phyloP scores from a whole-genome alignment of 2,329 filamentous ascomycete species.

The Dothistroma pini region DNA sequence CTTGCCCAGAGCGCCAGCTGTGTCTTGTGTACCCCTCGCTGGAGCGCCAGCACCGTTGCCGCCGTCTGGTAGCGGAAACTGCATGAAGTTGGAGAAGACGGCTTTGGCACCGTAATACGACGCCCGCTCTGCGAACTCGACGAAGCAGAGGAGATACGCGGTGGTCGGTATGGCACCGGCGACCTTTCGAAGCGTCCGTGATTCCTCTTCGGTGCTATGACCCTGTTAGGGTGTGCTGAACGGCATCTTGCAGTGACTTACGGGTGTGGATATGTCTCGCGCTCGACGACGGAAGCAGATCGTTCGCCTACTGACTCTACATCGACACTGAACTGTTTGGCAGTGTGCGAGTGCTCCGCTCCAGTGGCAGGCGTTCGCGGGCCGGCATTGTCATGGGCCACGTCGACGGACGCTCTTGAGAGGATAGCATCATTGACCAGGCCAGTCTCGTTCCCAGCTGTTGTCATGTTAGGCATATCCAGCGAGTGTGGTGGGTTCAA shows the following conservation, averaged over 20 bases:
- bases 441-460: not conserved
- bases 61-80: constrained; percentile 53
- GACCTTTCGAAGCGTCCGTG: constrained; percentile 45
- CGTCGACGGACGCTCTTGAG: constrained; percentile 14
- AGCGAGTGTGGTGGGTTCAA: not conserved
- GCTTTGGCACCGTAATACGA: constrained; percentile 58
- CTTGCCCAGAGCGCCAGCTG: constrained; percentile 56
- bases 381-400: constrained; percentile 17
- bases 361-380: constrained; percentile 18
- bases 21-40: constrained; percentile 31
- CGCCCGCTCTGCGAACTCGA: constrained; percentile 60
- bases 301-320: constrained; percentile 25
- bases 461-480: not conserved
- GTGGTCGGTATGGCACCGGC: constrained; percentile 50
- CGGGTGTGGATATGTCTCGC: constrained; percentile 32
- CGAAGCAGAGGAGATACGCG: constrained; percentile 51
- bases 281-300: constrained; percentile 18
- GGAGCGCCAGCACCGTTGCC: constrained; percentile 37
- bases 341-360: constrained; percentile 11
- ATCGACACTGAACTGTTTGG: constrained; percentile 20
- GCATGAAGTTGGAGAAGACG: constrained; percentile 60
- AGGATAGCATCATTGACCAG: constrained; percentile 47
- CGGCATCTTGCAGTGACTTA: not conserved
- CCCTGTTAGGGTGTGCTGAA: not conserved
- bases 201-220: constrained; percentile 45